Evolutionary conservation across 192 early-diverging fungal species (phyloP).

Genomic region (Jimgerdemannia flammicorona): DNA sequence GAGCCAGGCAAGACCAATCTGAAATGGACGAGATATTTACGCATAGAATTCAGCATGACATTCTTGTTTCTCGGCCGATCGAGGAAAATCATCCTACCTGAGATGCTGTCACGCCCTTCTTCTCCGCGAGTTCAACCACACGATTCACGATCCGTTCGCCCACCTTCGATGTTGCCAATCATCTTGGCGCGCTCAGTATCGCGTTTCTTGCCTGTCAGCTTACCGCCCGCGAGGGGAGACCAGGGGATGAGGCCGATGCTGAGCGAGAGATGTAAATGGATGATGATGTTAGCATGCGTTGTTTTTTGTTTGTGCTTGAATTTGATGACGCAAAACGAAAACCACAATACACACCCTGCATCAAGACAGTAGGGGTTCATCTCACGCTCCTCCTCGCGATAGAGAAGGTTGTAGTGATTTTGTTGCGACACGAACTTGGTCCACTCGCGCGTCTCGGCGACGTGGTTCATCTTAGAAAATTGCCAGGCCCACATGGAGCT

Average conservation of each 20-base stretch:
- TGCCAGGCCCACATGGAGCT: conserved; percentile 36
- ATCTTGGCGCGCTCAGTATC: conserved; percentile 1
- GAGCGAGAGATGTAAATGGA: conserved; percentile 7
- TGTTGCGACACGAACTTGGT: conserved; percentile 26
- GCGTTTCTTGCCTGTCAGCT: conserved; percentile 17
- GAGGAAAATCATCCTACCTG: conserved; percentile 5
- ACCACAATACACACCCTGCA: conserved; percentile 8
- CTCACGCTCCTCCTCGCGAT: conserved; percentile 38
- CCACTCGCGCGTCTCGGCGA: conserved; percentile 34
- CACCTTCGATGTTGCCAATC: neutral
- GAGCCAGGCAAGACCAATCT: conserved; percentile 25
- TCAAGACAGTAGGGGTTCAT: conserved; percentile 30
- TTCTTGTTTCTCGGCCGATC: too few species aligned
- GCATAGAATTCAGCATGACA: too few species aligned
- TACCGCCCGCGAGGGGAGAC: conserved; percentile 26
- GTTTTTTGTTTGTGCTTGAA: neutral
- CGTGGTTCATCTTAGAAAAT: conserved; percentile 26
- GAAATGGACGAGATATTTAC: too few species aligned
- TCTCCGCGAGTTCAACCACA: conserved; percentile 18
- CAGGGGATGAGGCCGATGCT: conserved; percentile 18
- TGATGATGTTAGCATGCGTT: too few species aligned
- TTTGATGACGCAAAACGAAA: neutral
- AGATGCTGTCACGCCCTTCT: conserved; percentile 11
- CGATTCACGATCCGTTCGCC: conserved; percentile 18
- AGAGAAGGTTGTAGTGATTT: conserved; percentile 34